These are phyloP conservation scores for Beauveria caledonica DNA, from an alignment of 2,329 filamentous ascomycete genomes.

Conservation along the genomic window DNA sequence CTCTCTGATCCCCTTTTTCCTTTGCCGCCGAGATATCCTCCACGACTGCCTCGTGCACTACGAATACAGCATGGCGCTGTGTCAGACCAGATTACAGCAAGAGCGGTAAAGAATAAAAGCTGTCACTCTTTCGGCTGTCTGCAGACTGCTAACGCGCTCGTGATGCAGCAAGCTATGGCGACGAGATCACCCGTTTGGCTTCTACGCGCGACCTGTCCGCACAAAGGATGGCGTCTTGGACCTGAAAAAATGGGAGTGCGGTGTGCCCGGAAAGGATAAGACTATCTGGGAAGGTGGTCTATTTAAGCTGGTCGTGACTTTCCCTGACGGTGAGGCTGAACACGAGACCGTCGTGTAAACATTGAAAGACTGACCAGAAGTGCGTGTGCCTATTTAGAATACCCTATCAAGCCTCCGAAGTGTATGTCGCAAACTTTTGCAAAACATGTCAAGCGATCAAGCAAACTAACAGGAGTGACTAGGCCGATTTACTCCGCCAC, in stretches of 20 bases:
- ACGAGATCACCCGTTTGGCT: constrained; percentile 93
- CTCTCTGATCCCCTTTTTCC: not conserved
- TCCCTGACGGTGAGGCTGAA: constrained; percentile 73
- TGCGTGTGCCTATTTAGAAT: constrained; percentile 51
- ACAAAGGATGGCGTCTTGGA: constrained; percentile 75
- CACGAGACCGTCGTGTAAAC: not conserved
- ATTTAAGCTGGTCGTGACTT: constrained; percentile 88
- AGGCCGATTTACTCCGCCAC: constrained; percentile 94
- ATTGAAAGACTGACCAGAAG: not conserved
- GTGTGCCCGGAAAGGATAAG: constrained; percentile 90
- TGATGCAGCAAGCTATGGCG: constrained; percentile 82
- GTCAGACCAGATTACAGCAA: constrained; percentile 78
- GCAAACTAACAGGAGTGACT: not conserved
- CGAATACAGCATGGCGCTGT: constrained; percentile 62
- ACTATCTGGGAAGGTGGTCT: constrained; percentile 97
- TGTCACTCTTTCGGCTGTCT: not conserved
- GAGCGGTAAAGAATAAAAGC: constrained; percentile 56
- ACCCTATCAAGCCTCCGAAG: constrained; percentile 97
- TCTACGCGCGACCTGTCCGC: constrained; percentile 83
- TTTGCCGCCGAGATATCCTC: not conserved
- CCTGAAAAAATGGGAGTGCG: constrained; percentile 93
- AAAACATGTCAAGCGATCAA: not conserved
- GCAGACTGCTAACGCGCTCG: constrained; percentile 15
- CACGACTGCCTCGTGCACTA: not conserved
- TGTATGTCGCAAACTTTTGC: constrained; percentile 52